A percentile compares a stretch with the other conserved stretches of the same genome.
phyloP scores from a whole-genome alignment of 495 filamentous ascomycete species.

The Talaromyces proteolyticus region DNA sequence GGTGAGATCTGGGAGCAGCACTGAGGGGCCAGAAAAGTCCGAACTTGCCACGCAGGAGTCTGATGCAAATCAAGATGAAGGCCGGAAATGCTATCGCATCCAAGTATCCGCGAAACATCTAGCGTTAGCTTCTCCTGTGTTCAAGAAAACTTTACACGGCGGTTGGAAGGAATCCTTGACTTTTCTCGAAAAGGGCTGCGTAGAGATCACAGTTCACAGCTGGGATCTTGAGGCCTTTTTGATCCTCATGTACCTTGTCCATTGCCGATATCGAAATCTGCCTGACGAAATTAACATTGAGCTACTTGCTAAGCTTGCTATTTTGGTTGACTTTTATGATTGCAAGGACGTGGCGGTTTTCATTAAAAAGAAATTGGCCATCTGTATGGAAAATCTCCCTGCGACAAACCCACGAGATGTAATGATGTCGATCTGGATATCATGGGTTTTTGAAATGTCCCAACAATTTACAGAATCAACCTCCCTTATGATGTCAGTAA shows the following conservation, averaged over 20 bases:
- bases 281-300: slow-evolving; percentile 29
- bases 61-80: background rate
- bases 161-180: slow-evolving; percentile 14
- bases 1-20: background rate
- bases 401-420: slow-evolving; percentile 11
- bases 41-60: background rate
- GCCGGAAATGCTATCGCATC: background rate
- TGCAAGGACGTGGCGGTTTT: slow-evolving; percentile 36
- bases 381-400: slow-evolving; percentile 10
- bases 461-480: slow-evolving; percentile 3
- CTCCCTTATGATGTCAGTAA: background rate
- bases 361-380: slow-evolving; percentile 34
- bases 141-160: slow-evolving; percentile 15
- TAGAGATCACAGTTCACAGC: slow-evolving; percentile 18
- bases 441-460: slow-evolving; percentile 14
- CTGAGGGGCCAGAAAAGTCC: background rate
- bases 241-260: slow-evolving; percentile 42
- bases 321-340: slow-evolving; percentile 42
- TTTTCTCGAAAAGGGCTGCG: slow-evolving; percentile 21
- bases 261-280: slow-evolving; percentile 32
- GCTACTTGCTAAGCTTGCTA: slow-evolving; percentile 36
- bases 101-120: slow-evolving; percentile 44
- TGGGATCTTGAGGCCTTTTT: slow-evolving; percentile 29
- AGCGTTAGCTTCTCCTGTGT: slow-evolving; percentile 30
- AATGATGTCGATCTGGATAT: slow-evolving; percentile 22